Percentiles rank a stretch among this genome's conserved stretches.
These are phyloP conservation scores for Cercospora sp. DNA, from an alignment of 2,329 filamentous ascomycete species.

Conservation along the genomic window DNA sequence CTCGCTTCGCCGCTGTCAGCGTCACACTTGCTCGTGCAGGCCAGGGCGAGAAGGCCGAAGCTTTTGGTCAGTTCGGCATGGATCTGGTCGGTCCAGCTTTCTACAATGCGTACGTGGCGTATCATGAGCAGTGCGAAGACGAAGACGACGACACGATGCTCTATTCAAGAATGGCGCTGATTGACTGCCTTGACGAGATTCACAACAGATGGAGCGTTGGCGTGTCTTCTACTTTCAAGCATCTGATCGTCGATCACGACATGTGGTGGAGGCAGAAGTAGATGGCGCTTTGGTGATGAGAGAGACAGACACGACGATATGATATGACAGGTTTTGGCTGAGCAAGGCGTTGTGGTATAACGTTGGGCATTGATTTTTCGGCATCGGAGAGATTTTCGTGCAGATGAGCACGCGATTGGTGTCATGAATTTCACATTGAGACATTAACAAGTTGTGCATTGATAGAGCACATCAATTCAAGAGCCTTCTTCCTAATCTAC, in stretches of 20 bases:
- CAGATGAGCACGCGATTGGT: not conserved
- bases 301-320: not conserved
- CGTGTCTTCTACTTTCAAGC: not conserved
- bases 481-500: not conserved
- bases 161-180: not conserved
- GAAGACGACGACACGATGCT: constrained; percentile 1
- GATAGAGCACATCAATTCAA: not conserved
- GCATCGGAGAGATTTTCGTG: not conserved
- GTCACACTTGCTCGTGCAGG: constrained; percentile 2
- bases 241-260: not conserved
- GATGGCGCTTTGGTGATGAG: not conserved
- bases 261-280: constrained; percentile 6
- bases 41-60: not conserved
- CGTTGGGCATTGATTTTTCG: not conserved
- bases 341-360: not conserved
- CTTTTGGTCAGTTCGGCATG: constrained; percentile 9
- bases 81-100: constrained; percentile 6
- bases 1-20: constrained; percentile 2
- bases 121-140: constrained; percentile 2
- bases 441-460: not conserved
- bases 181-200: constrained; percentile 5
- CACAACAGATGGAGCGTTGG: not conserved
- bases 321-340: not conserved
- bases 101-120: not conserved
- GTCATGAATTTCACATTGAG: not conserved